Evolutionary conservation across 2,329 filamentous ascomycete species (phyloP), one percentile per base, ranked within the genome.

Genomic region (Fusarium sp.): DNA sequence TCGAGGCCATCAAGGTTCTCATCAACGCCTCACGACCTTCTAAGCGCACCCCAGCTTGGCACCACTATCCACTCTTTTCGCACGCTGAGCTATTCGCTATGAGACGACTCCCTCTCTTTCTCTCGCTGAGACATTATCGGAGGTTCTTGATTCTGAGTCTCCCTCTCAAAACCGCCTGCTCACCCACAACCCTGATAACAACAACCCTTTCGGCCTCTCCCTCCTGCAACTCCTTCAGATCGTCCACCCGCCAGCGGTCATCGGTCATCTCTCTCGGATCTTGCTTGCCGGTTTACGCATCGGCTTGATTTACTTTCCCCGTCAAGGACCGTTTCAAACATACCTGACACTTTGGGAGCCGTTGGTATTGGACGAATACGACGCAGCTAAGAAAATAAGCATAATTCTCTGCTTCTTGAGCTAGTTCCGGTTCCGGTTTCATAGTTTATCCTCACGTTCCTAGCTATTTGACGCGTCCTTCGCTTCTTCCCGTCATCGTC

Each of bases 1-100:
- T n/a, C 62, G 56, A 61, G 68, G 56, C 73, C 65, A 72, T 76
- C 74, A 66, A 70, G 70, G 67, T 62, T 30, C 70, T 73, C 55
- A 44, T 37, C 41, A 59, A 44, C 41, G n/a, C 47, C 46, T 43
- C 52, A 50, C 16, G 10, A 15, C 41, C 44, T 66, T 34, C 50
- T 54, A 11, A 56, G 34, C 44, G 55, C 47, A 15, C 59, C 34
- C 50, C 36, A 30, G 34, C 59, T 74, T 63, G 65, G 64, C 51
- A 58, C 47, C 63, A 65, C 36, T 62, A 64, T 34, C 62, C 66
- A 69, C 67, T 60, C 54, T 63, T 67, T 51, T 44, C 39, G 36
- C 47, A 54, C 56, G 43, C 46, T 65, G 56, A 51, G 47, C 46
- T 53, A 62, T 48, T 44, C 36, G 37, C 51, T 37, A 56, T 41